Evolutionary conservation across 1,139 yeast genomes (phyloP).

Genomic region (Taphrina communis): DNA sequence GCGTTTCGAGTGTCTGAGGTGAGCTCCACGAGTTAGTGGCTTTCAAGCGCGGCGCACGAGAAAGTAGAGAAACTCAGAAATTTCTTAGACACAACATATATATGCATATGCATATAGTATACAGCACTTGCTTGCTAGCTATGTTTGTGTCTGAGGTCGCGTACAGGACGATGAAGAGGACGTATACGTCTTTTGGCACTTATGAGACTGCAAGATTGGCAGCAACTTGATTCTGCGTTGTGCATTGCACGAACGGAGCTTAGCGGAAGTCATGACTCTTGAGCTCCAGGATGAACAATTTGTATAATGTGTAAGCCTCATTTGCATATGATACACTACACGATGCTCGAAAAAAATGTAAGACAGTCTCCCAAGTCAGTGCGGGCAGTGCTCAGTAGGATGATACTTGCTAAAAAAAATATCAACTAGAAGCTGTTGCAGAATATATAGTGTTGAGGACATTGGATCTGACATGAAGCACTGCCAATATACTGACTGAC

Average conservation of each 20-base stretch:
- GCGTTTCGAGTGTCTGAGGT: slow-evolving; percentile 4
- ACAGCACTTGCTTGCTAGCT: too few species aligned
- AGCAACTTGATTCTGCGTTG: not conserved
- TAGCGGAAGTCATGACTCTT: not conserved
- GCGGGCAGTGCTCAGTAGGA: slow-evolving; percentile 17
- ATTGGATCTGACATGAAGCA: slow-evolving; percentile 24
- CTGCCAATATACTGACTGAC: not conserved
- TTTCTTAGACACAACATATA: too few species aligned
- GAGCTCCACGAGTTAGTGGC: slow-evolving; percentile 3
- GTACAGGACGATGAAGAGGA: too few species aligned
- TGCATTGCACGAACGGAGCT: not conserved
- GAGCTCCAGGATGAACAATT: too few species aligned
- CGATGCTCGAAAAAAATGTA: not conserved
- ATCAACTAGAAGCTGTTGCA: slow-evolving; percentile 43
- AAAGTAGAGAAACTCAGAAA: too few species aligned
- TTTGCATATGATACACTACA: too few species aligned
- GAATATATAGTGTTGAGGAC: slow-evolving; percentile 38
- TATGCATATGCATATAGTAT: too few species aligned
- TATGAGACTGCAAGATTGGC: not conserved
- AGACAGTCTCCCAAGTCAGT: not conserved
- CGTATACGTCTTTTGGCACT: too few species aligned
- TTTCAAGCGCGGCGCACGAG: too few species aligned
- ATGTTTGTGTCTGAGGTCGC: too few species aligned
- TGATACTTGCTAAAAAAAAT: slow-evolving; percentile 39
- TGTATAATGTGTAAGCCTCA: too few species aligned